phyloP scores from a whole-genome alignment of 176 grass and related monocot genomes.

The Ensete glaucum region DNA sequence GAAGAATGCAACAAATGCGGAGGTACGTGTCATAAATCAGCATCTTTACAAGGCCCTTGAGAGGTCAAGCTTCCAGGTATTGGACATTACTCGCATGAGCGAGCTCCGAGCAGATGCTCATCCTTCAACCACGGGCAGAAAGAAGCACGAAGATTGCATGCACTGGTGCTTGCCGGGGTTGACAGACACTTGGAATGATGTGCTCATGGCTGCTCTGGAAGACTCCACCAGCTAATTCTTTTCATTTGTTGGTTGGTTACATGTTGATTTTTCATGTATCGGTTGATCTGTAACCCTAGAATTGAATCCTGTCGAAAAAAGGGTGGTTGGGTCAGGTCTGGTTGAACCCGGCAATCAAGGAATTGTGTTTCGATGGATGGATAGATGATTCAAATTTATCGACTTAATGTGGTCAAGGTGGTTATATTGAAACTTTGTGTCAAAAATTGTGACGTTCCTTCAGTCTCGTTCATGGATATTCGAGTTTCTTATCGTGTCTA shows the following conservation, averaged over 20 bases:
- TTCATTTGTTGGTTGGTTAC: too few species aligned
- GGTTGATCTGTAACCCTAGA: neutral
- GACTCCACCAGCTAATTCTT: neutral
- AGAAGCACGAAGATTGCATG: constrained; percentile 94
- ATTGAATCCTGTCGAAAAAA: too few species aligned
- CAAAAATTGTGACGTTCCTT: too few species aligned
- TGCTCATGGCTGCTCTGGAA: constrained; percentile 40
- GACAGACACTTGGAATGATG: constrained; percentile 80
- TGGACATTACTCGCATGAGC: constrained; percentile 69
- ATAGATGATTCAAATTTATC: too few species aligned
- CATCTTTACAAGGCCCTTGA: constrained; percentile 41
- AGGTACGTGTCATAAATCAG: constrained; percentile 53
- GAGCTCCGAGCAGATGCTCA: constrained; percentile 94
- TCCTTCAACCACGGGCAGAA: constrained; percentile 70
- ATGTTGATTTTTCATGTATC: neutral
- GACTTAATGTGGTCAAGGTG: too few species aligned
- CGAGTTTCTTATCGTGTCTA: too few species aligned
- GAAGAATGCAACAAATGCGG: constrained; percentile 60
- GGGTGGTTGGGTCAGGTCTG: too few species aligned
- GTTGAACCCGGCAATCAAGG: too few species aligned
- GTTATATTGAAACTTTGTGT: too few species aligned
- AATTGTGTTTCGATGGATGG: too few species aligned
- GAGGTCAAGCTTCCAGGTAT: constrained; percentile 48
- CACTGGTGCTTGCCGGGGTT: constrained; percentile 96
- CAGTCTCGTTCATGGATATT: too few species aligned